These are phyloP conservation scores for Platanthera zijinensis DNA, from an alignment of 106 monocot genomes.

Conservation along the genomic window DNA sequence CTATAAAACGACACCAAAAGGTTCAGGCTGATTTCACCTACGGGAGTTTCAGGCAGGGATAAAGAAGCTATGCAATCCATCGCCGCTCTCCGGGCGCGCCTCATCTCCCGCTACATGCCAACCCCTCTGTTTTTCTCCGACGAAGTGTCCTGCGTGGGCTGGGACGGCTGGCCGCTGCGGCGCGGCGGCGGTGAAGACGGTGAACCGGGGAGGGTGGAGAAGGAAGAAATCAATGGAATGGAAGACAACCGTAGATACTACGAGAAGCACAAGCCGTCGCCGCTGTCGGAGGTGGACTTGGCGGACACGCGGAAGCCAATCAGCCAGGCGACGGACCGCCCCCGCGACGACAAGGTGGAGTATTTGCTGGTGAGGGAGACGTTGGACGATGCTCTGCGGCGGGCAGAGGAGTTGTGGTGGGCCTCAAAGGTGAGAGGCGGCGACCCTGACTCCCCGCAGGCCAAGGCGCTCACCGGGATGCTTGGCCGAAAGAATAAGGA, in stretches of 20 bases:
- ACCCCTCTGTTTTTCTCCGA: not conserved
- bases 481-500: no score
- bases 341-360: slow-evolving; percentile 3
- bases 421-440: slow-evolving; percentile 26
- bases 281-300: slow-evolving; percentile 44
- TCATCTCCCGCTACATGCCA: no score
- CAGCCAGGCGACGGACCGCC: slow-evolving; percentile 22
- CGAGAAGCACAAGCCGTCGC: slow-evolving; percentile 45
- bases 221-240: slow-evolving; percentile 4
- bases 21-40: no score
- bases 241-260: slow-evolving; percentile 19
- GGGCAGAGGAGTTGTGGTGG: slow-evolving; percentile 46
- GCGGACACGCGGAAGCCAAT: slow-evolving; percentile 57
- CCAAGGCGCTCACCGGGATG: slow-evolving; percentile 20
- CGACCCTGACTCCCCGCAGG: slow-evolving; percentile 38
- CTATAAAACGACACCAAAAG: no score
- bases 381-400: slow-evolving; percentile 34
- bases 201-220: slow-evolving; percentile 9
- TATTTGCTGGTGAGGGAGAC: slow-evolving; percentile 20
- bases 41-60: no score
- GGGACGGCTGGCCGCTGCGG: slow-evolving; percentile 14
- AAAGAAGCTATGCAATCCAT: no score
- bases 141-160: slow-evolving; percentile 28
- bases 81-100: no score
- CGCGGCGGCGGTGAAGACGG: not conserved